A percentile compares a stretch with the other conserved stretches of the same genome.
Evolutionary conservation across 179 eudicot genomes (phyloP).

Genomic region (Dionaea muscipula): DNA sequence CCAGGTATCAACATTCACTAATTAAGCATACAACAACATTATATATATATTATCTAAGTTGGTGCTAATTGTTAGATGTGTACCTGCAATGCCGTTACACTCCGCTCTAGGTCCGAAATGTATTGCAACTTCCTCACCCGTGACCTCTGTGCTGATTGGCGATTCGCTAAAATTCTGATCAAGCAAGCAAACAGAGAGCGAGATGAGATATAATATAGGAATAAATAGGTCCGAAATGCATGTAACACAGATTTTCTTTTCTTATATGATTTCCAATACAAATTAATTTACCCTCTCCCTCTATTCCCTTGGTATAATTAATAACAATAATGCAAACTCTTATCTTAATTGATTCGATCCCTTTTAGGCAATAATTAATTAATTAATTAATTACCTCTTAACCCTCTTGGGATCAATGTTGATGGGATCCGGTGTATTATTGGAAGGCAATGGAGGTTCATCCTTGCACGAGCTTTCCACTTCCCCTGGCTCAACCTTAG

Average conservation of each 20-base stretch:
- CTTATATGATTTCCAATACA: too few species aligned
- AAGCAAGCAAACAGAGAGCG: neutral
- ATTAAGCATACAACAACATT: neutral
- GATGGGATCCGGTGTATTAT: constrained; percentile 14
- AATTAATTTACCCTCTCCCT: too few species aligned
- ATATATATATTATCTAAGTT: neutral
- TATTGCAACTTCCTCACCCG: constrained; percentile 81
- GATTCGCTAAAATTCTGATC: constrained; percentile 66
- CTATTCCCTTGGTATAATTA: too few species aligned
- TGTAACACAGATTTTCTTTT: neutral
- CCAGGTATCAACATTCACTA: neutral
- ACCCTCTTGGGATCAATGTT: constrained; percentile 61
- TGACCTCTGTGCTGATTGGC: constrained; percentile 87
- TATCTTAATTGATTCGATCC: too few species aligned
- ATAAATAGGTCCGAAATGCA: too few species aligned
- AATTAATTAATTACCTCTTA: constrained; percentile 36
- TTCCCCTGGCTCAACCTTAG: constrained; percentile 58
- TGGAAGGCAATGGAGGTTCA: constrained; percentile 12
- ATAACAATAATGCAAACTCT: too few species aligned
- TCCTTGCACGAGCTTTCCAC: constrained; percentile 28
- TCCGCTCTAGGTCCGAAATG: constrained; percentile 83
- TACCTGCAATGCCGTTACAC: constrained; percentile 78
- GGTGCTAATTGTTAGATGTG: neutral
- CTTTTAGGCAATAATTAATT: too few species aligned
- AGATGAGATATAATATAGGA: neutral